Conservation (phyloP, 2,329 filamentous ascomycete species). For the Clarireedia homoeocarpa region DNA sequence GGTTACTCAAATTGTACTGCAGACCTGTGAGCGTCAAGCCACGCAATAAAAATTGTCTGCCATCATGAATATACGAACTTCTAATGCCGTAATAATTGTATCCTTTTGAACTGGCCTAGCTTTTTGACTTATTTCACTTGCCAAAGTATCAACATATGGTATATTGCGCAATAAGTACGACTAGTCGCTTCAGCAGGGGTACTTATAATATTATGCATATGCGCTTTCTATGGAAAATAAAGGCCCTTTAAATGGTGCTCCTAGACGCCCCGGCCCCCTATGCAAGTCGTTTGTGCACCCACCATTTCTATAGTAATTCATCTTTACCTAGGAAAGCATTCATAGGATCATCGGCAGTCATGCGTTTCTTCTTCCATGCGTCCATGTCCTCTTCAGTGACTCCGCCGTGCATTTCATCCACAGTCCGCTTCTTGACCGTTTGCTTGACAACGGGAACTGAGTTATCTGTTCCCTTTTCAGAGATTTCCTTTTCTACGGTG, state of each 20-base stretch:
- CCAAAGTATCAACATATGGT: too few relatives aligned
- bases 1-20: constrained; percentile 5
- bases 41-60: constrained; percentile 5
- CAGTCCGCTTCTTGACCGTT: constrained; percentile 58
- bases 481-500: constrained; percentile 25
- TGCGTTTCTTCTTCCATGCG: constrained; percentile 69
- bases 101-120: background rate
- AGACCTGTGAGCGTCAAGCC: constrained; percentile 7
- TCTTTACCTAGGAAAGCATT: constrained; percentile 70
- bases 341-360: constrained; percentile 78
- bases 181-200: too few relatives aligned
- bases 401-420: constrained; percentile 71
- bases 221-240: too few relatives aligned
- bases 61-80: constrained; percentile 7
- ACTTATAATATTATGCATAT: too few relatives aligned
- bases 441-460: constrained; percentile 17
- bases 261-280: background rate
- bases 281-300: background rate
- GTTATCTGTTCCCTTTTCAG: constrained; percentile 27
- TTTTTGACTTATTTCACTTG: too few relatives aligned
- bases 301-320: constrained; percentile 37
- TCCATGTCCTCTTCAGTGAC: constrained; percentile 82
- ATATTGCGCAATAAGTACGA: too few relatives aligned
- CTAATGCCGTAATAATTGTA: background rate
- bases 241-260: too few relatives aligned